Percentiles rank a stretch among this genome's conserved stretches.
Conservation (phyloP, 495 filamentous ascomycete species). For the Neurospora sp. region DNA sequence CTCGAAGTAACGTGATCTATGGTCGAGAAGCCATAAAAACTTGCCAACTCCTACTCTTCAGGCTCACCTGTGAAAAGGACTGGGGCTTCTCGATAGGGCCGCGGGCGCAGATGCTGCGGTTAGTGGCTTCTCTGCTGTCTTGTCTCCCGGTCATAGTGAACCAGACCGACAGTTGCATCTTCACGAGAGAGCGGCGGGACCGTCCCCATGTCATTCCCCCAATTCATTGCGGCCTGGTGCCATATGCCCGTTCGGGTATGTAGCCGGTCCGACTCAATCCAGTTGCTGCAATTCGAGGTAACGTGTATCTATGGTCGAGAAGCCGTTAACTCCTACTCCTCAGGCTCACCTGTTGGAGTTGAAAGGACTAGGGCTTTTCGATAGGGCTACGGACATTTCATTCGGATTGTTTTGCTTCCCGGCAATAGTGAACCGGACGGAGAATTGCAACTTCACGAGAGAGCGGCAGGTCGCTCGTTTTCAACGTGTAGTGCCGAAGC, state of each 20-base stretch:
- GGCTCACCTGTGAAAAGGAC: not conserved
- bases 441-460: not conserved
- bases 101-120: too few species aligned
- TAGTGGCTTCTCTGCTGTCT: too few species aligned
- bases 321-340: not conserved
- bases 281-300: not conserved
- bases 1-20: not conserved
- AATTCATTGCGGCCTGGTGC: too few species aligned
- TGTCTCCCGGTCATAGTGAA: not conserved
- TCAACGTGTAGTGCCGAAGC: too few species aligned
- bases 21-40: not conserved
- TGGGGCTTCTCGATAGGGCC: not conserved
- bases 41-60: not conserved
- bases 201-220: not conserved
- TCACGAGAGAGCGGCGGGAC: not conserved
- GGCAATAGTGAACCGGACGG: not conserved
- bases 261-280: not conserved
- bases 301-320: not conserved
- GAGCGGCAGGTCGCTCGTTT: not conserved
- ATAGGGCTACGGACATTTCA: not conserved
- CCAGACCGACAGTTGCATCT: not conserved
- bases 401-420: not conserved
- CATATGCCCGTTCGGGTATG: too few species aligned
- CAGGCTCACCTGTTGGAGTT: not conserved
- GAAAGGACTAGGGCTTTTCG: not conserved